Percentiles rank a stretch among this genome's conserved stretches.
Evolutionary conservation across 441 rosid species (phyloP).

Genomic region (Lepidium campestre): DNA sequence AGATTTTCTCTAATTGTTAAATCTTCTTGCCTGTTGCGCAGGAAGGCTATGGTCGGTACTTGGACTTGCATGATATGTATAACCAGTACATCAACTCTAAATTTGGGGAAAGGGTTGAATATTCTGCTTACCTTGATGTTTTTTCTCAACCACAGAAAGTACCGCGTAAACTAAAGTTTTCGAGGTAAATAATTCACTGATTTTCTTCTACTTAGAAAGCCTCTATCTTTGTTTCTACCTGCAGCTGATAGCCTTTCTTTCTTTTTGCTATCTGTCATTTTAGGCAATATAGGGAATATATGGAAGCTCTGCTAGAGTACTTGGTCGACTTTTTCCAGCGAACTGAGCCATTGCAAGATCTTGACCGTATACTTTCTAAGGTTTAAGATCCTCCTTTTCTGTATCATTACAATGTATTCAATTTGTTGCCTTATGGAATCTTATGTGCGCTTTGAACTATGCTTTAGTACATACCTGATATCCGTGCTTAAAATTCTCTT

Average conservation of each 20-base stretch:
- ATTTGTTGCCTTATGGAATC: neutral
- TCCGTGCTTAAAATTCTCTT: neutral
- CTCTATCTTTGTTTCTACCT: conserved; percentile 5
- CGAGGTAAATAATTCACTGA: conserved; percentile 41
- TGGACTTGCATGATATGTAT: conserved; percentile 90
- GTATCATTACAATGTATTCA: neutral
- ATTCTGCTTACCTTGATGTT: conserved; percentile 76
- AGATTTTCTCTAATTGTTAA: neutral
- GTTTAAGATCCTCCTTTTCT: conserved; percentile 28
- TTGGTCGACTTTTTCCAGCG: conserved; percentile 73
- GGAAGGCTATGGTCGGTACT: conserved; percentile 84
- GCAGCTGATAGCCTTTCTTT: conserved; percentile 12
- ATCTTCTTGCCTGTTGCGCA: conserved; percentile 28
- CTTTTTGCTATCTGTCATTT: conserved; percentile 16
- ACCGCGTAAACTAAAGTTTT: conserved; percentile 52
- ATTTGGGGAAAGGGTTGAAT: conserved; percentile 84
- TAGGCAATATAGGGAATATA: conserved; percentile 84
- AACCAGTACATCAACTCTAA: conserved; percentile 77
- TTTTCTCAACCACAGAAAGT: conserved; percentile 61
- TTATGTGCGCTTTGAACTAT: neutral
- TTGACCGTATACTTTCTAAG: conserved; percentile 82
- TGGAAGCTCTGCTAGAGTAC: conserved; percentile 80
- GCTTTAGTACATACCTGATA: neutral
- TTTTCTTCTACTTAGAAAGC: conserved; percentile 1
- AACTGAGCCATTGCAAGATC: conserved; percentile 94